Evolutionary conservation across 176 grass and related monocot genomes (phyloP), one percentile per base, ranked within the genome.

Genomic region (Tillandsia leiboldiana): DNA sequence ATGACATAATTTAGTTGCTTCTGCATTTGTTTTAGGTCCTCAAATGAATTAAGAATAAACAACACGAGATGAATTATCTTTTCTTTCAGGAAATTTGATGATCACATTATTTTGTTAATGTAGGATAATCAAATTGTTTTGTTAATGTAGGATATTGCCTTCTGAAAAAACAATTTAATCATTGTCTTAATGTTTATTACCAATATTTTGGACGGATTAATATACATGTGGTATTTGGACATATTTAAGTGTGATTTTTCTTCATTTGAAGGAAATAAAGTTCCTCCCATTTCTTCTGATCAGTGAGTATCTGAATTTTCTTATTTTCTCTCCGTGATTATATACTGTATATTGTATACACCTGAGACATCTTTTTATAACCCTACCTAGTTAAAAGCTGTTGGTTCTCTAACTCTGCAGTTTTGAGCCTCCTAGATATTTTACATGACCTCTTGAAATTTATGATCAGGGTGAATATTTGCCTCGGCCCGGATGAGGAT

Each of bases 401-500:
- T 22, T 59, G 14, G 12, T 59, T 15, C 20, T 18, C 20, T 58
- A 18, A 3, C 18, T 59, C n/a, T 59, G 15, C 54, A 59, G 9
- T 59, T 13, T 56, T 1, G 15, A 59, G n/a, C 22, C 20, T 18
- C 20, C 54, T 15, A 22, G 54, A 20, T 8, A 17, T 9, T 56
- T 56, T 14, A 59, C 54, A 17, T 59, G 14, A 14, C 50, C 20
- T 64, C 50, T 51, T 12, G 33, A 42, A 42, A 23, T 11, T 10
- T 68, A 48, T 3, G 23, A 66, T 11, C 77, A 96, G 92, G 65
- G 92, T 96, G 83, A 96, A 96, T 73, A 77, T 87, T 63, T 84
- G 75, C 63, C 29, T 96, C 77, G 92, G 88, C 11, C 88, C 92
- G 4, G 84, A 79, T 52, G 92, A 96, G 81, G 83, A 91, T 91